Evolutionary conservation across 164 flowering plant species (phyloP), one percentile per base, ranked within the genome.

Genomic region (Macadamia tetraphylla): DNA sequence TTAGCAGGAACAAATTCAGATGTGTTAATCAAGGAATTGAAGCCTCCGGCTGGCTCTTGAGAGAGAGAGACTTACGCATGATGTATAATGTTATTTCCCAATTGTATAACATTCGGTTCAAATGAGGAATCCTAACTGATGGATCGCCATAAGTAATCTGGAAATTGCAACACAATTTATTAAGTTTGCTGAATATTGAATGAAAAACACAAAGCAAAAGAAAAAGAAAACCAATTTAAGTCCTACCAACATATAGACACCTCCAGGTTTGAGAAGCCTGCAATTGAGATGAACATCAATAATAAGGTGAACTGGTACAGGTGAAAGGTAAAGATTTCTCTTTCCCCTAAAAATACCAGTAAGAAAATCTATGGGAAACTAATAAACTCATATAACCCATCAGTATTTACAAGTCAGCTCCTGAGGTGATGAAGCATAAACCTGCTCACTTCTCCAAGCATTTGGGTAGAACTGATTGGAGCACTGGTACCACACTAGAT

Each of bases 391-490:
- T 60, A 66, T 48, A 65, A 72, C 8, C 58, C 49, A 65, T 57
- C 67, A 75, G 64, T 70, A 71, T 69, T 60, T 67, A 70, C 65
- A 75, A 63, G 62, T 62, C 63, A 59, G 63, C 62, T 60, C 75
- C 72, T 59, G 73, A 78, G 75, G 40, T 70, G 70, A 66, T 75
- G 74, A 70, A 79, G 64, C 73, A 77, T 73, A 71, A 76, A 94
- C 98, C 98, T 94, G 97, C 93, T 85, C 70, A 94, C 97, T 87
- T 91, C 98, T 60, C 87, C 96, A 74, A 94, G 81, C 98, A 94
- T 94, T 71, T 75, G 87, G 67, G 93, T 32, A 78, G 91, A 85
- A 82, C 90, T 87, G 13, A 83, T 71, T 23, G 88, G 89, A 80
- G 97, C 98, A 81, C 82, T 83, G 9, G 78, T 80, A 66, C 97